Evolutionary conservation across 805 yeast species (phyloP).

Genomic region (Blastobotrys americana): DNA sequence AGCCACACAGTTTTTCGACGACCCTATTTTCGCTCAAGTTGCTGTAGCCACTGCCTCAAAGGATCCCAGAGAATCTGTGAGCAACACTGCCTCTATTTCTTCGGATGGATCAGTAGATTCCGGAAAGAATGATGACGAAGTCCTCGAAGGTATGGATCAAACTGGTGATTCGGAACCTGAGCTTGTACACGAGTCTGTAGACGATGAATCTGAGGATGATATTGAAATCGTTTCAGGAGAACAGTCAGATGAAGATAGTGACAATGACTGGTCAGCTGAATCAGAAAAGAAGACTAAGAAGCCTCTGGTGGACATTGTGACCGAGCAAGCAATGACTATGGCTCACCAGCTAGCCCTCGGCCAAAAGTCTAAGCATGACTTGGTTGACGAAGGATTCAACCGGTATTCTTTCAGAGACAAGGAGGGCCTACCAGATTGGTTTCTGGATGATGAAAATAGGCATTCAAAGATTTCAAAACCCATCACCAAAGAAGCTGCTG

Average conservation of each 20-base stretch:
- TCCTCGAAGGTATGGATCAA: constrained; percentile 8
- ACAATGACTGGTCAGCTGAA: constrained; percentile 29
- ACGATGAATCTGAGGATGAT: constrained; percentile 28
- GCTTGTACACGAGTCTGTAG: constrained; percentile 17
- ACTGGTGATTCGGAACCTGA: constrained; percentile 15
- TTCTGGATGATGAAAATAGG: constrained; percentile 79
- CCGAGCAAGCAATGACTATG: constrained; percentile 94
- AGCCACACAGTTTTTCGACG: constrained; percentile 34
- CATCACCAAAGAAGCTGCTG: constrained; percentile 87
- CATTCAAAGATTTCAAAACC: constrained; percentile 84
- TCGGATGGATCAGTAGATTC: too few species aligned
- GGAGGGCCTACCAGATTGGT: constrained; percentile 96
- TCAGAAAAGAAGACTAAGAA: constrained; percentile 23
- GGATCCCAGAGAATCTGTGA: constrained; percentile 1
- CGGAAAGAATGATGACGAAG: constrained; percentile 12
- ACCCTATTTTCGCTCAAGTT: constrained; percentile 30
- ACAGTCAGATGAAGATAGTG: constrained; percentile 29
- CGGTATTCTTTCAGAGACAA: constrained; percentile 85
- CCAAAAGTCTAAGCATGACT: constrained; percentile 72
- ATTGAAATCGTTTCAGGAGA: constrained; percentile 28
- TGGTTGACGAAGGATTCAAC: constrained; percentile 89
- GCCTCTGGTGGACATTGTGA: constrained; percentile 67
- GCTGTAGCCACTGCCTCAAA: constrained; percentile 17
- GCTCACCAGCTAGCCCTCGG: constrained; percentile 95
- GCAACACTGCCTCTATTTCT: constrained; percentile 1